Percentiles rank a stretch among this genome's conserved stretches.
phyloP scores from a whole-genome alignment of 2,329 filamentous ascomycete species.

The Aspergillus ruber region DNA sequence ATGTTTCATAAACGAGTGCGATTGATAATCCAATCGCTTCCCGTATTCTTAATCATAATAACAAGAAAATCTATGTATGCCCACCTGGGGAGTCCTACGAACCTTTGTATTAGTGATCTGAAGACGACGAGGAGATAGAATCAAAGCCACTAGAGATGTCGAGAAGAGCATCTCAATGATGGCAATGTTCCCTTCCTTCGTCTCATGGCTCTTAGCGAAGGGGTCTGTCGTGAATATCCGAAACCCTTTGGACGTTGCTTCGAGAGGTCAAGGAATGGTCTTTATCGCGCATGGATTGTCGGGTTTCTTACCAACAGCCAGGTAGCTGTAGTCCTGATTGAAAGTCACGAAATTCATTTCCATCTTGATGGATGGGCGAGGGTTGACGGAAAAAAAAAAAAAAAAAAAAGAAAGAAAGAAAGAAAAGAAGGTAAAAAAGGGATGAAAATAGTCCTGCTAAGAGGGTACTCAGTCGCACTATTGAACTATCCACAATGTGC shows the following conservation, averaged over 20 bases:
- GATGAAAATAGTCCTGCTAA: neutral
- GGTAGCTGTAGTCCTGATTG: slow-evolving; percentile 96
- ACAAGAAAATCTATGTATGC: neutral
- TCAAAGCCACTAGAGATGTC: slow-evolving; percentile 88
- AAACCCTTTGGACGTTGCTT: slow-evolving; percentile 88
- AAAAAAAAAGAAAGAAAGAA: neutral
- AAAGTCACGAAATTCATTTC: slow-evolving; percentile 97
- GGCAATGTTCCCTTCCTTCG: slow-evolving; percentile 88
- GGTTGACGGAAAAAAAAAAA: neutral
- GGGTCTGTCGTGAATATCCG: slow-evolving; percentile 96
- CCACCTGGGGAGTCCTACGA: slow-evolving; percentile 20
- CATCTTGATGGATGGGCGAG: slow-evolving; percentile 43
- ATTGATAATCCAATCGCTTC: neutral
- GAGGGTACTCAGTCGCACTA: neutral
- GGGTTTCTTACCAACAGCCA: slow-evolving; percentile 71
- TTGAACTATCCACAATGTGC: too few relatives aligned
- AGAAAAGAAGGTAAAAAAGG: neutral
- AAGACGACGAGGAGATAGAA: slow-evolving; percentile 82
- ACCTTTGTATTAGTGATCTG: slow-evolving; percentile 98
- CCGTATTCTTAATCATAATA: neutral
- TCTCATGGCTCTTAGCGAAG: slow-evolving; percentile 90
- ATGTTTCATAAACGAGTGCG: neutral
- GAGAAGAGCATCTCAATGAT: slow-evolving; percentile 99
- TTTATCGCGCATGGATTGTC: slow-evolving; percentile 3
- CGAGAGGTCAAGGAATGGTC: slow-evolving; percentile 12